Percentiles rank a stretch among this genome's conserved stretches.
Evolutionary conservation across 2,329 filamentous ascomycete species (phyloP).

Genomic region (Colletotrichum shisoi): DNA sequence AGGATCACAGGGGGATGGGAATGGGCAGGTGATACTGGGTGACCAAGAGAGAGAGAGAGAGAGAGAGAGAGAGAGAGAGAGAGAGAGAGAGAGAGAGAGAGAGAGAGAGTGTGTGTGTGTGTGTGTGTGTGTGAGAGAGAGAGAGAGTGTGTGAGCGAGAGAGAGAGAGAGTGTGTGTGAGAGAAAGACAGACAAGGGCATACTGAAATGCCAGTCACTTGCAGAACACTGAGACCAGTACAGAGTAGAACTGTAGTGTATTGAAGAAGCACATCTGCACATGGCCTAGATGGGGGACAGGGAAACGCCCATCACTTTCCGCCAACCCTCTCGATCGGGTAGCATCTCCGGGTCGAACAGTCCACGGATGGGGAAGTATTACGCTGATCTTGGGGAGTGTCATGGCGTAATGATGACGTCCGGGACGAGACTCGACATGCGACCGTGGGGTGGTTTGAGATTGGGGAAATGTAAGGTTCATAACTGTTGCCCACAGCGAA

Average conservation of each 20-base stretch:
- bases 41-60: not conserved
- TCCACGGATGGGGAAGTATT: not conserved
- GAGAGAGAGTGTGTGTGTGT: too few species aligned
- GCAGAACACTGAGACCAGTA: too few species aligned
- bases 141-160: too few species aligned
- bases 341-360: not conserved
- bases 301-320: too few species aligned
- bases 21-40: not conserved
- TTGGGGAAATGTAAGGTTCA: not conserved
- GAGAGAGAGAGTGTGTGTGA: not conserved
- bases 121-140: too few species aligned
- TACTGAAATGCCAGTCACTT: not conserved
- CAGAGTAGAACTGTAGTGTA: not conserved
- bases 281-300: not conserved
- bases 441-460: slow-evolving; percentile 5
- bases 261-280: not conserved
- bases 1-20: not conserved
- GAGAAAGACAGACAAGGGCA: not conserved
- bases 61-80: not conserved
- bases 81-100: not conserved
- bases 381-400: not conserved
- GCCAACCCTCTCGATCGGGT: not conserved
- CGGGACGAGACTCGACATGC: not conserved
- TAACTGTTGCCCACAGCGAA: not conserved
- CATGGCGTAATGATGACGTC: slow-evolving; percentile 38